Conservation (phyloP, 371 early-diverging fungal genomes). For the Syncephalastrum racemosum region DNA sequence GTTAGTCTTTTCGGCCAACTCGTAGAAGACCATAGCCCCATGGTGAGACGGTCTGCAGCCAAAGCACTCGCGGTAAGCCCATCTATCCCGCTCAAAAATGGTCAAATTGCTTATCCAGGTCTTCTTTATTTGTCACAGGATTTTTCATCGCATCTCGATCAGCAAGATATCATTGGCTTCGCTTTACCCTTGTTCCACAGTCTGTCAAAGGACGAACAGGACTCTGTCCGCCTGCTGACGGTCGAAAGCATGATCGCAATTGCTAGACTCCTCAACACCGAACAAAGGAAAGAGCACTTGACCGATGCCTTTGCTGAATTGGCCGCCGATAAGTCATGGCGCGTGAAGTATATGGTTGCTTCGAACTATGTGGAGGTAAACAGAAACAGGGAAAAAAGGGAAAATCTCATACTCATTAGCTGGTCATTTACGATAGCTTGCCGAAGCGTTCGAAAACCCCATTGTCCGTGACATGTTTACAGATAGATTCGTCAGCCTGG, state of each 20-base stretch:
- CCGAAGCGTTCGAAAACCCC: constrained; percentile 78
- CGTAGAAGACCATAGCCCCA: constrained; percentile 93
- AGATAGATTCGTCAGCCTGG: constrained; percentile 70
- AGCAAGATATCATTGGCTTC: constrained; percentile 66
- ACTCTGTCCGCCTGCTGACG: constrained; percentile 95
- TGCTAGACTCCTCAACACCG: constrained; percentile 74
- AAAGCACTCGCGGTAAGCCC: constrained; percentile 76
- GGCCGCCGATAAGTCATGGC: constrained; percentile 94
- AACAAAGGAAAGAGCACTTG: constrained; percentile 75
- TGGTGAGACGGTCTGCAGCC: constrained; percentile 96
- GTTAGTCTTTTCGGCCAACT: constrained; percentile 64
- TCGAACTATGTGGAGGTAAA: constrained; percentile 90
- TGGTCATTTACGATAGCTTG: constrained; percentile 49
- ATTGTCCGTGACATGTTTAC: constrained; percentile 78
- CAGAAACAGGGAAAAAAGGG: not conserved
- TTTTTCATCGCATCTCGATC: not conserved
- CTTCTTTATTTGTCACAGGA: not conserved
- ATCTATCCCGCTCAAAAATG: too few relatives aligned
- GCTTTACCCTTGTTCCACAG: constrained; percentile 80
- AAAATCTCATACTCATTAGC: not conserved
- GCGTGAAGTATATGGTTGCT: constrained; percentile 97
- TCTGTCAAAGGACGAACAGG: constrained; percentile 88
- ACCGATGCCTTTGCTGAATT: constrained; percentile 73
- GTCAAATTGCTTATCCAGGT: too few relatives aligned
- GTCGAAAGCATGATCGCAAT: constrained; percentile 92